Conservation (phyloP, 345 rosid species). For the Salix purpurea region DNA sequence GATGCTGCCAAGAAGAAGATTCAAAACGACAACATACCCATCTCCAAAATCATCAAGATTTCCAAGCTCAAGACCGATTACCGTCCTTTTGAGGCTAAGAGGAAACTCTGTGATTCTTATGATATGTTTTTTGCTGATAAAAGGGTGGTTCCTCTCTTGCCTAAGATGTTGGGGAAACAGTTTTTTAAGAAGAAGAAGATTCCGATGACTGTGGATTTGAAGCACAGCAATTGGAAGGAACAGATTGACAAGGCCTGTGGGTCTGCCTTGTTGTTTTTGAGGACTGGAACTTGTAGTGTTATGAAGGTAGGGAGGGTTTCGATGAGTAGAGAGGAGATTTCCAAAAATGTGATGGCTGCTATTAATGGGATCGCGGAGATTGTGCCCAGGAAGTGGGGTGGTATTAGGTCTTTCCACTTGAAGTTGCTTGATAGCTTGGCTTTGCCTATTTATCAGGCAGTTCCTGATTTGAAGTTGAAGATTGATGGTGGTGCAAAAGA, state of each 20-base stretch:
- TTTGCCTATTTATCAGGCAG: slow-evolving; percentile 61
- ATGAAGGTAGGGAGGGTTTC: slow-evolving; percentile 61
- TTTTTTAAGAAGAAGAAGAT: slow-evolving; percentile 67
- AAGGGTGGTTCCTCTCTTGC: slow-evolving; percentile 55
- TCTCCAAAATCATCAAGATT: slow-evolving; percentile 58
- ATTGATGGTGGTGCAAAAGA: slow-evolving; percentile 33
- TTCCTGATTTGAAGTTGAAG: slow-evolving; percentile 64
- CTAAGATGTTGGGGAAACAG: slow-evolving; percentile 72
- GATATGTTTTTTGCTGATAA: slow-evolving; percentile 48
- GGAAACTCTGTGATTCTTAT: slow-evolving; percentile 48
- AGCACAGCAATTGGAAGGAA: slow-evolving; percentile 75
- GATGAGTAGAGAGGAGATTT: slow-evolving; percentile 40
- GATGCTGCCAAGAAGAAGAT: slow-evolving; percentile 60
- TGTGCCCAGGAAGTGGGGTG: slow-evolving; percentile 67
- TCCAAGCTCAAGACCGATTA: slow-evolving; percentile 56
- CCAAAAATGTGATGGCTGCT: slow-evolving; percentile 53
- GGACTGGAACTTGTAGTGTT: slow-evolving; percentile 67
- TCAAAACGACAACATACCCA: slow-evolving; percentile 51
- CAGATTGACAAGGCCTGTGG: slow-evolving; percentile 59
- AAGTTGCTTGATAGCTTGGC: slow-evolving; percentile 68
- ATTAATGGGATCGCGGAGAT: slow-evolving; percentile 55
- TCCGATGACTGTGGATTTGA: slow-evolving; percentile 56
- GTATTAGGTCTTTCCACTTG: slow-evolving; percentile 64
- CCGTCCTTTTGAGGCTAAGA: slow-evolving; percentile 46
- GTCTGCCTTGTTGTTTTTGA: slow-evolving; percentile 56